Evolutionary conservation across 768 basidiomycete species (phyloP), one percentile per base, ranked within the genome.

Genomic region (Boletus subparvulus): DNA sequence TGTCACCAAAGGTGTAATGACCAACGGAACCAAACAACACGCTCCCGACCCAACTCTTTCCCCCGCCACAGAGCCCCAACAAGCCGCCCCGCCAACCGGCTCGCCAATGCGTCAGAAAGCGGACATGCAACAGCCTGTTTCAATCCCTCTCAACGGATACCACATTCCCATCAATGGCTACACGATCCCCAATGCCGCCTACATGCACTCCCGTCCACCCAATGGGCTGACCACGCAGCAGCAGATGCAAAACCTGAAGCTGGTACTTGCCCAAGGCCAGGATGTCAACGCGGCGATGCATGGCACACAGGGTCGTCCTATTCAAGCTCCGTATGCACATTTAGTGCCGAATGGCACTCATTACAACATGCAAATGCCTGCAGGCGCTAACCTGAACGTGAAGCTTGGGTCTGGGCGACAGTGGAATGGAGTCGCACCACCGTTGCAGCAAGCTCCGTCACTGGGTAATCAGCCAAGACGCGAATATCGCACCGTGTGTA

Each of bases 221-320:
- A 75, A 73, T 43, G 73, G 74, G 3, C 66, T 87, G 45, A 82
- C 76, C 35, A 56, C 74, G 19, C 86, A 87, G 57, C 85, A 87
- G 62, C 85, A 87, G 62, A 73, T 87, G 68, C 83, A 85, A 66
- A 78, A 74, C 52, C 63, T 87, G 41, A 86, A 86, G 70, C 71
- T 80, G 10, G 82, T 80, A 4, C 80, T 85, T 55, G 80, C 79
- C 36, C 73, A 70, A 51, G 71, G 68, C 17, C 76, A 74, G 56
- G 80, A 79, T 43, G 61, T 77, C 37, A 73, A 74, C 51, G 47
- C 50, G 45, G 61, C 69, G 41, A 64, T 75, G 51, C 77, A 77
- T 48, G 62, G 69, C 41, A 50, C 69, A 50, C 63, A 70, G 48
- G 69, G 67, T 54, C 70, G 73, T 56, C 74, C 78, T 65, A 75